Base-by-base conservation (phyloP, 1,284 basidiomycete species). In the Puccinia triticina region DNA sequence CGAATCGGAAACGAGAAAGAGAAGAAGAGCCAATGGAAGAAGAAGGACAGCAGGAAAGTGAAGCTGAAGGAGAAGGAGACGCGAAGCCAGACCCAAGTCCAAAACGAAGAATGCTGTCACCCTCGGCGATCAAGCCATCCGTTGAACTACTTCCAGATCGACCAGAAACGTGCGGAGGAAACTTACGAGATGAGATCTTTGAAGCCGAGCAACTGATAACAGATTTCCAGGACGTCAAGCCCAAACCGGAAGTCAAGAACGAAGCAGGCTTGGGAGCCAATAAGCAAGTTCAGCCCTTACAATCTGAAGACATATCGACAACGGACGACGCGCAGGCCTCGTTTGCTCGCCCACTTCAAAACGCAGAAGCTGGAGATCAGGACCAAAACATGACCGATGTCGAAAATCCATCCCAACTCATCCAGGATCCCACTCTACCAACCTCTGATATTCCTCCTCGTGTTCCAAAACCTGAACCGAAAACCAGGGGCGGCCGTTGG, bases 401-500 rank as follows among this genome's bases (percentile, higher is more conserved):
- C 12, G 61, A 2, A 48, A 34, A 71, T 7, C 11, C 43, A 50
- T 26, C 2, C 29, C 37, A 8, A 23, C 43, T 46, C 40, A n/a
- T 46, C 16, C 23, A 37, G 10, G 23, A 48, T 71, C 29, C 1
- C 37, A 71, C 43, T 1, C 67, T 7, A 11, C 37, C 67, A 29
- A 69, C 23, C 21, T 8, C 67, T 8, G 40, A 69, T 46, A 37
- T 2, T 29, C 23, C 29, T n/a, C 69, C 43, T 48, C 69, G 43
- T 16, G 48, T 29, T 32, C 29, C 43, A 46, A 75, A 53, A 50
- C 50, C 72, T 34, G 48, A 75, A 40, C 48, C 46, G 2, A 59
- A 75, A 75, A 34, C 72, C 7, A 48, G 40, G 64, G 76, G 50
- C 50, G 76, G 50, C 32, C 72, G 72, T 75, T 75, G 72, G 72